Conservation (phyloP, 2,329 filamentous ascomycete species). For the Ceratocystis papillata region DNA sequence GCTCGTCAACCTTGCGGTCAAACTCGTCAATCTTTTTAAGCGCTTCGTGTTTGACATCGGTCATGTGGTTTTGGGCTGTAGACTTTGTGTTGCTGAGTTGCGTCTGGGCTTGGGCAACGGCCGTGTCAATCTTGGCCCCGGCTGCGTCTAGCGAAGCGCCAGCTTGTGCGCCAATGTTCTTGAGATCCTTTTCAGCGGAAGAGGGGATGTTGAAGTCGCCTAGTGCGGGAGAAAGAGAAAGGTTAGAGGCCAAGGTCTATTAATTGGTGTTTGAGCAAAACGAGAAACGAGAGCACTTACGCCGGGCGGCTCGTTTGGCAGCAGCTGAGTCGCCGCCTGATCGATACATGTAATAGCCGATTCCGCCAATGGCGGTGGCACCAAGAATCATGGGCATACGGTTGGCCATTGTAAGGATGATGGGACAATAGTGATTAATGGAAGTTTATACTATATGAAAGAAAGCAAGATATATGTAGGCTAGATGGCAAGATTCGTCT, state of each 20-base stretch:
- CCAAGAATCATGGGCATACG: conserved; percentile 44
- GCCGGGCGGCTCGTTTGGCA: conserved; percentile 54
- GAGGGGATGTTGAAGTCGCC: conserved; percentile 65
- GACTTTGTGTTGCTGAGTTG: conserved; percentile 52
- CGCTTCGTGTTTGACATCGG: conserved; percentile 53
- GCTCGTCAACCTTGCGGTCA: conserved; percentile 70
- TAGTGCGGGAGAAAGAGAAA: conserved; percentile 32
- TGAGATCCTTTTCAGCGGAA: conserved; percentile 54
- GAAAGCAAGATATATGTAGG: not conserved
- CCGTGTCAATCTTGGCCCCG: conserved; percentile 35
- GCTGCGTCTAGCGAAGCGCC: conserved; percentile 58
- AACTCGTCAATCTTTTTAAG: conserved; percentile 69
- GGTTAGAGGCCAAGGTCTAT: not conserved
- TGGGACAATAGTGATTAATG: not conserved
- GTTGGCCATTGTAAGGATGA: conserved; percentile 35
- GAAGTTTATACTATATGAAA: not conserved
- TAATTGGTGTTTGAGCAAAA: too few relatives aligned
- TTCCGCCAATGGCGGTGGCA: conserved; percentile 52
- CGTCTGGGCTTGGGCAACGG: conserved; percentile 49
- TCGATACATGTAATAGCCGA: conserved; percentile 84
- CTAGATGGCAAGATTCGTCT: not conserved
- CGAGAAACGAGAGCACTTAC: conserved; percentile 40
- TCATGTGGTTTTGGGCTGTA: conserved; percentile 48
- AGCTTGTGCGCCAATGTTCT: conserved; percentile 37
- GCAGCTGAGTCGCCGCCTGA: conserved; percentile 71